Evolutionary conservation across 2,329 filamentous ascomycete genomes (phyloP).

Genomic region (Rhinocladiella mackenziei): DNA sequence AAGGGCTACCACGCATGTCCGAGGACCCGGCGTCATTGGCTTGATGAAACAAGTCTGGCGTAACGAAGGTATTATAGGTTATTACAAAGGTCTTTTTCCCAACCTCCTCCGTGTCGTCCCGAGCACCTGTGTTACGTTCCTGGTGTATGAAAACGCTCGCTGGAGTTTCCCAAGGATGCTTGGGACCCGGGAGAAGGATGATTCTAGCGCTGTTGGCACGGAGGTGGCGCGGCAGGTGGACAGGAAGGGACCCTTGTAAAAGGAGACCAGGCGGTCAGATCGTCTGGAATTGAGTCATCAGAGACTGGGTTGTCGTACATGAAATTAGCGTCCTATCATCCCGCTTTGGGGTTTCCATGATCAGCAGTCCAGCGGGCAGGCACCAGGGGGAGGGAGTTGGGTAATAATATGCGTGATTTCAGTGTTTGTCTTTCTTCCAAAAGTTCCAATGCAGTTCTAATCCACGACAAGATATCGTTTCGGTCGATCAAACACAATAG

Average conservation of each 20-base stretch:
- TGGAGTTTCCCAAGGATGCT: conserved; percentile 37
- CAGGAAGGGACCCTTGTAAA: conserved; percentile 10
- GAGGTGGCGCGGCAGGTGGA: conserved; percentile 10
- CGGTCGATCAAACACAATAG: too few relatives aligned
- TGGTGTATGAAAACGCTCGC: conserved; percentile 94
- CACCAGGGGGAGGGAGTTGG: too few relatives aligned
- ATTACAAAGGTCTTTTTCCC: conserved; percentile 86
- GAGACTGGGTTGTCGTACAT: conserved; percentile 5
- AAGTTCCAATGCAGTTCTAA: too few relatives aligned
- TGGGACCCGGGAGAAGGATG: conserved; percentile 8
- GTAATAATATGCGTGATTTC: too few relatives aligned
- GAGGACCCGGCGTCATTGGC: conserved; percentile 56
- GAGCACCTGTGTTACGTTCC: conserved; percentile 91
- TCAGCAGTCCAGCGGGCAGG: neutral
- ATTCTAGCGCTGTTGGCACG: neutral
- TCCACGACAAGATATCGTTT: too few relatives aligned
- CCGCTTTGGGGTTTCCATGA: neutral
- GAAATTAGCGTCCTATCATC: too few relatives aligned
- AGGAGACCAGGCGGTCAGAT: conserved; percentile 2
- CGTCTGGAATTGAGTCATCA: too few relatives aligned
- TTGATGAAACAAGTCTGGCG: conserved; percentile 70
- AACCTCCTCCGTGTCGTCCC: conserved; percentile 89
- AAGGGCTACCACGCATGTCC: conserved; percentile 11
- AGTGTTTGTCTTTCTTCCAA: too few relatives aligned
- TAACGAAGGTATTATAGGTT: conserved; percentile 75